Evolutionary conservation across 306 rosid genomes (phyloP), one percentile per base, ranked within the genome.

Genomic region (Dalbergia cultrata): DNA sequence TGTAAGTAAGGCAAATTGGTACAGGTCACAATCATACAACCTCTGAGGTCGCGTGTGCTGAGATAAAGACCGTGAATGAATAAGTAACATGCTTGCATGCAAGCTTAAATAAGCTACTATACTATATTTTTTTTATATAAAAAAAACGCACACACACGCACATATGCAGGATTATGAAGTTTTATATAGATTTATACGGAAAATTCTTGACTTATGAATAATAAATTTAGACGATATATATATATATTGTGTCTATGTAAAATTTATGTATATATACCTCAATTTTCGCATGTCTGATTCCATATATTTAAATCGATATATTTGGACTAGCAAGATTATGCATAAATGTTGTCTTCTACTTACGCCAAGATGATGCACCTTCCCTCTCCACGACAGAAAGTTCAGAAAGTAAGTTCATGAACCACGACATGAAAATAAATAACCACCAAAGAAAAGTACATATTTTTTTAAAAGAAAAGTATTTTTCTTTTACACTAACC

Each of bases 371-470:
- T 26, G 7, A 52, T 2, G 2, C 75, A 11, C 44, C 17, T 3
- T 64, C 69, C 7, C 31, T n/a, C 17, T 44, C 60, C 18, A 44
- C 35, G 70, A 61, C 50, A 8, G 71, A 64, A 60, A 37, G 54
- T 77, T 73, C 41, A 75, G 59, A 66, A 33, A 68, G 50, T 66
- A 59, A 17, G 64, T 54, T 69, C 60, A 56, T 50, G 56, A 41
- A 74, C 11, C 67, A 58, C 75, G 79, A 22, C 62, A 64, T 18
- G 62, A 63, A 80, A 76, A 73, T 77, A 70, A 72, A 62, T 71
- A 31, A 11, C 31, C 65, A 43, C 17, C 74, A 64, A 14, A 77
- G 31, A 26, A 26, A 26, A 26, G 31, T 26, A 2, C 31, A 26
- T 26, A 1, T 26, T 26, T 1, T 26, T 26, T 26, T 26, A 1